phyloP scores from a whole-genome alignment of 2,329 filamentous ascomycete genomes.

The Aspergillus sp. region DNA sequence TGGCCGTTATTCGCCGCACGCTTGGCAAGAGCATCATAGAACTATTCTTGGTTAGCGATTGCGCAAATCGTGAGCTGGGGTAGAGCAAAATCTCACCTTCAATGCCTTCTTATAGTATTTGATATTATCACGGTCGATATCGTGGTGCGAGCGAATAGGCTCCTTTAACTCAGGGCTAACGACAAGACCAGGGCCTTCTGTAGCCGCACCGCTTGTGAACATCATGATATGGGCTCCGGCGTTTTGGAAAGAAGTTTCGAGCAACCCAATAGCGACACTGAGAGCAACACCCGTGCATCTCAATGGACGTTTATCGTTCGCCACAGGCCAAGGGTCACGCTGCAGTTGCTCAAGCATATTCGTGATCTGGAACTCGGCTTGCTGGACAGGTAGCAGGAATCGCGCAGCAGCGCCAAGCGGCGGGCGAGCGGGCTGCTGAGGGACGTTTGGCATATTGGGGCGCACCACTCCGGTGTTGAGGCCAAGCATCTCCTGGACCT shows the following conservation, averaged over 20 bases:
- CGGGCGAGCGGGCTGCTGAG: conserved; percentile 70
- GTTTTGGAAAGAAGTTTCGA: conserved; percentile 95
- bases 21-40: conserved; percentile 93
- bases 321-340: conserved; percentile 95
- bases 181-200: conserved; percentile 94
- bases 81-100: conserved; percentile 62
- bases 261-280: conserved; percentile 85
- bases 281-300: conserved; percentile 96
- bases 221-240: conserved; percentile 95
- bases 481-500: conserved; percentile 99
- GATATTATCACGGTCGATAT: conserved; percentile 97
- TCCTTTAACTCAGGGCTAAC: conserved; percentile 94
- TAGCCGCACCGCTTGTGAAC: conserved; percentile 91
- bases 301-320: conserved; percentile 84
- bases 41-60: conserved; percentile 53
- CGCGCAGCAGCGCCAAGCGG: conserved; percentile 78
- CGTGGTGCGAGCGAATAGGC: conserved; percentile 95
- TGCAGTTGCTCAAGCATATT: conserved; percentile 94
- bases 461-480: conserved; percentile 66
- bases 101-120: conserved; percentile 99
- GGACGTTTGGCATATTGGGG: conserved; percentile 69
- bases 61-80: not conserved
- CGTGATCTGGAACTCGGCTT: conserved; percentile 96
- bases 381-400: conserved; percentile 90
- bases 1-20: conserved; percentile 94